A percentile compares a stretch with the other conserved stretches of the same genome.
Conservation (phyloP, 2,329 filamentous ascomycete genomes). For the Ambrosiella cleistominuta region DNA sequence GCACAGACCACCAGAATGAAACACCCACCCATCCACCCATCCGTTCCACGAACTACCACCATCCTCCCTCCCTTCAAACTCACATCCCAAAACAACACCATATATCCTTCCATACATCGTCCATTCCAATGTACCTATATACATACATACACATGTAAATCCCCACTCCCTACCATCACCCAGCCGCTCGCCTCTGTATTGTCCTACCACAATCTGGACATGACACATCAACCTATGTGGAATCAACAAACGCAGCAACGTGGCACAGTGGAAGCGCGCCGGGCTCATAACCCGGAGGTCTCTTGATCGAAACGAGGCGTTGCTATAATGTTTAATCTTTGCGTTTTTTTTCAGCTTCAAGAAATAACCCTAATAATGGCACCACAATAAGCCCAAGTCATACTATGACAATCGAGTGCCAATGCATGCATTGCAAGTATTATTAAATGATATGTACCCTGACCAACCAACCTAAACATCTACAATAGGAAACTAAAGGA, state of each 20-base stretch:
- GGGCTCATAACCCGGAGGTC: slow-evolving; percentile 13
- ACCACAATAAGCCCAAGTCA: background rate
- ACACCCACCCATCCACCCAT: background rate
- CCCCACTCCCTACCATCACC: too few species aligned
- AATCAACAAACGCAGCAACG: slow-evolving; percentile 5
- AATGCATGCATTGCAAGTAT: background rate
- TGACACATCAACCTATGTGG: too few species aligned
- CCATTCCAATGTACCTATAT: background rate
- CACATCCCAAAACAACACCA: background rate
- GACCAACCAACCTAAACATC: too few species aligned
- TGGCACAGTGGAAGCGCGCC: slow-evolving; percentile 13
- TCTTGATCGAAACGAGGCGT: slow-evolving; percentile 13
- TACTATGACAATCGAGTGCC: background rate
- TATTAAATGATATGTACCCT: background rate
- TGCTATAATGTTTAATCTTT: slow-evolving; percentile 4
- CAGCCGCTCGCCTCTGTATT: too few species aligned
- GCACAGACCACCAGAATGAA: background rate
- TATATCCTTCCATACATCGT: background rate
- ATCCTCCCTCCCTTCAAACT: background rate
- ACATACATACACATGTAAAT: background rate
- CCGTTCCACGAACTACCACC: background rate
- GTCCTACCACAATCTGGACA: too few species aligned
- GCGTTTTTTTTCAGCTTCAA: background rate
- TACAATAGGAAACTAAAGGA: too few species aligned
- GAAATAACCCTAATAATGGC: background rate